Base-by-base conservation (phyloP, 1,284 basidiomycete genomes). In the Coriolopsis trogii region DNA sequence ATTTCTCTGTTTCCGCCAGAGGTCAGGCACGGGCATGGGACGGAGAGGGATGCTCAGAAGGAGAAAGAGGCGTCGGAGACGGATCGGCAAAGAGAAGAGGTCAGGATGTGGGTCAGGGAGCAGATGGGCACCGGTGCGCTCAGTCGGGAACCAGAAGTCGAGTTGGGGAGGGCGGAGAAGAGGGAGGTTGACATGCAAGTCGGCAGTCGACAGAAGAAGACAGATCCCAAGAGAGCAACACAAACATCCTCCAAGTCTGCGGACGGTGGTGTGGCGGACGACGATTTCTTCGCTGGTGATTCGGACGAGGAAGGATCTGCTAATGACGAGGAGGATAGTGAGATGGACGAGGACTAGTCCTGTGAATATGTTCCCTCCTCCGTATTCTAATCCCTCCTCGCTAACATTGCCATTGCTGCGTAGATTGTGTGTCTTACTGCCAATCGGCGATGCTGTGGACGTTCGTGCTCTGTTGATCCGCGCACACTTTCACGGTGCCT, bases 1-100 rank as follows among this genome's bases (percentile, higher is more conserved):
- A 85, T 95, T 37, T 87, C 92, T 3, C 75, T 95, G 30, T 94
- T 92, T 67, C 91, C 92, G 3, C 81, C 89, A 1, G 82, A 80
- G 65, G 74, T 75, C 21, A 82, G 81, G 44, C 62, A 73, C 34
- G 46, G 38, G 68, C 72, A 51, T 49, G 62, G 41, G 68, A 70
- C 43, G 68, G 73, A 51, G 50, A 61, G 37, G 50, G 44, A 33
- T 28, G 51, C 7, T 8, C 55, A 21, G 41, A 55, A 42, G 31
- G 41, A 39, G 44, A 41, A 51, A 34, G 46, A 47, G 48, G 53
- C 40, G 42, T 46, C 50, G 33, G 54, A 58, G 28, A 63, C 62
- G 30, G 55, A 82, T 43, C 63, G 70, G 28, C 73, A 79, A 39
- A 76, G 90, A n/a, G 78, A 84, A 42, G 81, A 85, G 62, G 66